Base-by-base conservation (phyloP, 306 rosid genomes). In the Trichosanthes cucumerina region DNA sequence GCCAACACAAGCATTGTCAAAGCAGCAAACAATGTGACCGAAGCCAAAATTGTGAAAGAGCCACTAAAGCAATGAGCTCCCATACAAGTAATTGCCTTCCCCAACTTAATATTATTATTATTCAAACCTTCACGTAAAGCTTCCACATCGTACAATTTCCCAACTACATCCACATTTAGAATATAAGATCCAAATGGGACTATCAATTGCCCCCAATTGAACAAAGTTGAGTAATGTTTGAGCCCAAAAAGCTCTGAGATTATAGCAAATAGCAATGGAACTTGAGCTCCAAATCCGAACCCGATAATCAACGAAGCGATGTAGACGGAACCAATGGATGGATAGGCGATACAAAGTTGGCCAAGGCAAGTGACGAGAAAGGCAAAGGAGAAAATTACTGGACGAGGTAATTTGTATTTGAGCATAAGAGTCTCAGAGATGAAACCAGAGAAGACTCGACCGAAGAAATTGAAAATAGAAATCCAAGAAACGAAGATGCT, bases 321-420 rank as follows among this genome's bases (percentile, higher is more conserved):
- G 2, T 80, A 80, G 16, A 85, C 62, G 14, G 88, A 78, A 43
- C 81, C 80, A 0, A 54, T 56, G 38, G 5, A 34, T 0, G 88
- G 88, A 70, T 80, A 85, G 6, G 86, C 86, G 9, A 85, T 56
- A 4, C 70, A 79, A 16, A 82, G 19, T 21, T 62, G 78, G 38
- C 86, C 88, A 10, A 74, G 0, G 36, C 82, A 73, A n/a, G 79
- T 82, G 1, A 85, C 3, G 56, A 80, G 4, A 12, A 52, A 81
- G 41, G 79, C 77, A 5, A 57, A 13, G 0, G 80, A 34, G 52
- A 85, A 62, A 34, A 83, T 52, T 9, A 78, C 24, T 12, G n/a
- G n/a, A n/a, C n/a, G n/a, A n/a, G n/a, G n/a, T n/a, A n/a, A n/a
- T n/a, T n/a, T n/a, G n/a, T n/a, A n/a, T n/a, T n/a, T n/a, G n/a